A percentile compares a stretch with the other conserved stretches of the same genome.
phyloP scores from a whole-genome alignment of 345 rosid genomes.

The Trapa incisa region DNA sequence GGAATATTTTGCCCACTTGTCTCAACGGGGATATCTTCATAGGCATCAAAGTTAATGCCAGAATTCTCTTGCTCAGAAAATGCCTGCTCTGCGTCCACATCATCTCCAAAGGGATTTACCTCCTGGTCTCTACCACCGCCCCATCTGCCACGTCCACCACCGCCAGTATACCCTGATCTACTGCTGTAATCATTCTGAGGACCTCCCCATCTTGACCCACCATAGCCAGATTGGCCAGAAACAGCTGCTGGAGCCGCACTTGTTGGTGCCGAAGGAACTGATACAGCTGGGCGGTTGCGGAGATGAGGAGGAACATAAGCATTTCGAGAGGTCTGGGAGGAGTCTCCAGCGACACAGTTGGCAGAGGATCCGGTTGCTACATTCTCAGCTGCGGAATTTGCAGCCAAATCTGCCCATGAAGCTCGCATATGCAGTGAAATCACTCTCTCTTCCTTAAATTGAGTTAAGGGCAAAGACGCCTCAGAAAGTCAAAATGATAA shows the following conservation, averaged over 20 bases:
- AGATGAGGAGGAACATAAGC: conserved; percentile 86
- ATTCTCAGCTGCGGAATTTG: conserved; percentile 74
- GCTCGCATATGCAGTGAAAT: conserved; percentile 41
- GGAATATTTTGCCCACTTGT: conserved; percentile 97
- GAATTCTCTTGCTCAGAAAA: conserved; percentile 54
- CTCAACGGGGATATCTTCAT: conserved; percentile 95
- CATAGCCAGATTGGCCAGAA: conserved; percentile 32
- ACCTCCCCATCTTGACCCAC: conserved; percentile 49
- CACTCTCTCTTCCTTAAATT: conserved; percentile 8
- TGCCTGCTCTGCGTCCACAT: conserved; percentile 32
- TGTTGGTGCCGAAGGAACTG: conserved; percentile 42
- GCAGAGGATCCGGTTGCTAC: conserved; percentile 34
- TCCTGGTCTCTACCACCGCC: conserved; percentile 68
- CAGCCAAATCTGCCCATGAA: conserved; percentile 98
- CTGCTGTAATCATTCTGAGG: conserved; percentile 27
- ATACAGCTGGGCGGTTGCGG: conserved; percentile 45
- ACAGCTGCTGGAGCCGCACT: conserved; percentile 24
- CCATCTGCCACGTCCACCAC: conserved; percentile 63
- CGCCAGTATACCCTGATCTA: conserved; percentile 19
- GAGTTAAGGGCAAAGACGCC: background rate
- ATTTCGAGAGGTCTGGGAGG: conserved; percentile 29
- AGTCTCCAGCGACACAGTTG: conserved; percentile 20
- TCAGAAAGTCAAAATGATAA: background rate
- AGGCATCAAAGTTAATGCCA: conserved; percentile 88
- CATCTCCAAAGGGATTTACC: conserved; percentile 83